Conservation (phyloP, 495 filamentous ascomycete species). For the Trichoderma virens region DNA sequence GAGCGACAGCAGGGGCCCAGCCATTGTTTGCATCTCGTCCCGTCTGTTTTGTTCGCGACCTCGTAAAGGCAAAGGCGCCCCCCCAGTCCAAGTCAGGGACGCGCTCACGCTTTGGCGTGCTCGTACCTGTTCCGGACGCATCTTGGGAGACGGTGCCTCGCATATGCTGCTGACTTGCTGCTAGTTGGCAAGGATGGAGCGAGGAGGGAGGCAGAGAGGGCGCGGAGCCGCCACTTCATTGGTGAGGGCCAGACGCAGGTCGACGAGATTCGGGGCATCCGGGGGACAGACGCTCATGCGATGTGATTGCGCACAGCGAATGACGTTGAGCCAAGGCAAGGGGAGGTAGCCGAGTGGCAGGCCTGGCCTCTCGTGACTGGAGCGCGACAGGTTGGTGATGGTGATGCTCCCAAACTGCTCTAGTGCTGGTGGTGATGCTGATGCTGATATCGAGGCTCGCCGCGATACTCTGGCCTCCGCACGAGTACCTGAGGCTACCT, state of each 20-base stretch:
- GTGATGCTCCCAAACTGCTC: too few relatives aligned
- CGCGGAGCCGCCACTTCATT: background rate
- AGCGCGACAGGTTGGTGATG: background rate
- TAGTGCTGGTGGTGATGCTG: too few relatives aligned
- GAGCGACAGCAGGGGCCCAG: background rate
- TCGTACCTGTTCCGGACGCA: background rate
- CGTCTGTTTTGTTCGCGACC: too few relatives aligned
- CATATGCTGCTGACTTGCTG: background rate
- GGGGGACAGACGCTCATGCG: background rate
- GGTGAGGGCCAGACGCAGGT: background rate
- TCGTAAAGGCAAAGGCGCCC: too few relatives aligned
- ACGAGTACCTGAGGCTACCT: too few relatives aligned
- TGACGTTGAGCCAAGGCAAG: background rate
- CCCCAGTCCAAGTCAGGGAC: background rate
- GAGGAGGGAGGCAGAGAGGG: background rate
- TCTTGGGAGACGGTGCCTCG: background rate
- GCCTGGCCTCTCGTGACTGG: background rate
- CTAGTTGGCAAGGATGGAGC: background rate
- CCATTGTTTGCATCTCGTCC: background rate
- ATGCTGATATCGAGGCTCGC: too few relatives aligned
- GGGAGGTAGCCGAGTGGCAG: constrained; percentile 1
- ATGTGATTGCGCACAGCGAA: background rate
- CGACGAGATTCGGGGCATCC: background rate
- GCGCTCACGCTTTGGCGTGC: background rate
- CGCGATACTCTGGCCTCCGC: too few relatives aligned